Base-by-base conservation (phyloP, 2,329 filamentous ascomycete genomes). In the Moelleriella libera region DNA sequence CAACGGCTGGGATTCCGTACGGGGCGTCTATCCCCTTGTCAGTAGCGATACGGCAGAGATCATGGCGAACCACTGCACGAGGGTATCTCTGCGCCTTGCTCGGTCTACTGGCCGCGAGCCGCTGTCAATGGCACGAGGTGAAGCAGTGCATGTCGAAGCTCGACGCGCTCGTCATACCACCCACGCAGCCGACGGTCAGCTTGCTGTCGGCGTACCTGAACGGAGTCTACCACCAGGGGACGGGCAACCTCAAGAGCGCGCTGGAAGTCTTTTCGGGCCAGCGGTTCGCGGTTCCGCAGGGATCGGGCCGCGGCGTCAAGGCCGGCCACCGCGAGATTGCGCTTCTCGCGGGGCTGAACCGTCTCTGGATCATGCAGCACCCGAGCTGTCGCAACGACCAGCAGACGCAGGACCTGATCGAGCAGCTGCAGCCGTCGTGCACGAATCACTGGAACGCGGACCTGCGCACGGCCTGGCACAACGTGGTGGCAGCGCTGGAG, bases 191-290 rank as follows among this genome's bases (percentile, higher is more conserved):
- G 52, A 69, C 69, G 2, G 49, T 67, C 21, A 57, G 57, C 32
- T 43, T 78, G 34, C 70, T 85, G 43, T 70, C 77, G 6, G 67
- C 77, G 42, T 96, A 96, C 62, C 76, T 95, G 14, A 70, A 74
- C 1, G 89, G 84, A 0, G 75, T 85, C 6, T 83, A 88, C 54
- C 70, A 80, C 46, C 90, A 96, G 66, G 85, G 83, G 14, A 82
- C 74, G 5, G 88, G 88, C 12, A 74, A 88, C 52, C 70, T 92
- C 1, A 68, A 76, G n/a, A 66, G 68, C 2, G 88, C 90, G 4
- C 66, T 88, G 11, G 55, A 68, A 4, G 72, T 82, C 8, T 95
- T 86, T 63, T 72, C 76, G 50, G 74, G 79, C 41, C 66, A 73
- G 2, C 64, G 68, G 14, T 80, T 94, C 54, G 53, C 66, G 29